phyloP scores from a whole-genome alignment of 805 yeast genomes.

The Saccharomycopsis vini region DNA sequence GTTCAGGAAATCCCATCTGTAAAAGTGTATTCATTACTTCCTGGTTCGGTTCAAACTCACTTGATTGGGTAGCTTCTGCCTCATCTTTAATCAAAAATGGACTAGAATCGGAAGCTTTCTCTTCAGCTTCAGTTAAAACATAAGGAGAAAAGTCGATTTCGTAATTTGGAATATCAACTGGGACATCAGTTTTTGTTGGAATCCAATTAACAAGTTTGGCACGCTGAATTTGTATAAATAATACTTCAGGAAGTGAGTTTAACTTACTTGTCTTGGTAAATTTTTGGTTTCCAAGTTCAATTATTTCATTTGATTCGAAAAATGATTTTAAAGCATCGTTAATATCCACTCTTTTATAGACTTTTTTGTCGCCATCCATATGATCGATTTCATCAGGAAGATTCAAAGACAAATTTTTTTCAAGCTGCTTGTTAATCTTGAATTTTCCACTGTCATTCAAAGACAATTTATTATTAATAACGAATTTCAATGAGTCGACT shows the following conservation, averaged over 20 bases:
- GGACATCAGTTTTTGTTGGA: conserved; percentile 73
- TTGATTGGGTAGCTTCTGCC: conserved; percentile 21
- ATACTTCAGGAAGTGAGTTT: conserved; percentile 56
- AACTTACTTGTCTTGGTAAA: conserved; percentile 35
- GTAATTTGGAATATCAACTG: conserved; percentile 43
- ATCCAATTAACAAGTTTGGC: conserved; percentile 84
- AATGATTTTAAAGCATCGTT: conserved; percentile 40
- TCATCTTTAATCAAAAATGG: conserved; percentile 33
- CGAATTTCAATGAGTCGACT: conserved; percentile 53
- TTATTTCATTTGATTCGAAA: conserved; percentile 41
- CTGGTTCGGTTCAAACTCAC: conserved; percentile 43
- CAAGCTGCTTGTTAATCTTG: conserved; percentile 42
- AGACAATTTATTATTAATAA: conserved; percentile 53
- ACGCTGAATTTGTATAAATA: conserved; percentile 69
- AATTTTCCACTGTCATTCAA: conserved; percentile 41
- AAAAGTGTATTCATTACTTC: conserved; percentile 45
- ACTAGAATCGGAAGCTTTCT: conserved; percentile 23
- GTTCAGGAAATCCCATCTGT: conserved; percentile 83
- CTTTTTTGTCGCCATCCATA: conserved; percentile 32
- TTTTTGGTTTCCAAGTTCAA: conserved; percentile 56
- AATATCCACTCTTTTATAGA: conserved; percentile 35
- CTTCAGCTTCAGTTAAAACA: background rate
- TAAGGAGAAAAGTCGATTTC: conserved; percentile 37
- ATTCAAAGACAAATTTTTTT: conserved; percentile 58
- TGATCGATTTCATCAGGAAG: conserved; percentile 35